Conservation (phyloP, 352 stramenopile species). For the Phytophthora pini region DNA sequence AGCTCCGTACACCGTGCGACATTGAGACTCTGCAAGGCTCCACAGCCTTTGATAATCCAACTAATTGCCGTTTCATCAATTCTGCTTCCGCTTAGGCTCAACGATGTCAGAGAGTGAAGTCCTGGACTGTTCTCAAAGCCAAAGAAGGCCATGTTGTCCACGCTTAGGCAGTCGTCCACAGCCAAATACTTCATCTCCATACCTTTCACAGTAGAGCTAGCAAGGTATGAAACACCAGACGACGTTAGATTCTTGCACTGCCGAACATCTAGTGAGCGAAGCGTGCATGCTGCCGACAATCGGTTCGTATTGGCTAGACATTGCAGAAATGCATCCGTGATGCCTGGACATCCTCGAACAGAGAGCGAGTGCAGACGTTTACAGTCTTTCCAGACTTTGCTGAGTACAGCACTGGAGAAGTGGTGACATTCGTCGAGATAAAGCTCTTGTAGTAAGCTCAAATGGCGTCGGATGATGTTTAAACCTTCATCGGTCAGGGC, state of each 20-base stretch:
- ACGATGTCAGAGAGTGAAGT: constrained; percentile 33
- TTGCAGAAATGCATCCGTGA: constrained; percentile 67
- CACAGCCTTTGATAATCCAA: constrained; percentile 74
- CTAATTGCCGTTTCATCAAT: constrained; percentile 75
- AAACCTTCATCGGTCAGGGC: constrained; percentile 64
- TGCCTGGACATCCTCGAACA: constrained; percentile 45
- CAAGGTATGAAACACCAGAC: constrained; percentile 63
- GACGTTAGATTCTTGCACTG: constrained; percentile 74
- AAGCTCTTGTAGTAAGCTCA: constrained; percentile 55
- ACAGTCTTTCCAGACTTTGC: constrained; percentile 68
- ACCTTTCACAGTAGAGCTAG: constrained; percentile 38
- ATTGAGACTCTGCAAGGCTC: constrained; percentile 47
- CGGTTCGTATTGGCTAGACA: constrained; percentile 63
- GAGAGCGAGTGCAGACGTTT: constrained; percentile 52
- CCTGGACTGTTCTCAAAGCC: constrained; percentile 59
- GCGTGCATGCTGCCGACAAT: constrained; percentile 17
- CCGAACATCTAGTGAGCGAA: constrained; percentile 54
- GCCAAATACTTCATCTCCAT: constrained; percentile 34
- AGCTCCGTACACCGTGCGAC: constrained; percentile 56
- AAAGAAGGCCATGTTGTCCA: constrained; percentile 82
- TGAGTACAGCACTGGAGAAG: constrained; percentile 56
- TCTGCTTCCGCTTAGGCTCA: constrained; percentile 52
- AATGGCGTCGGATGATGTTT: constrained; percentile 47
- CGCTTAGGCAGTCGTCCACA: constrained; percentile 60
- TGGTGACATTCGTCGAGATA: constrained; percentile 68